These are phyloP conservation scores for Hanseniaspora vineae DNA, from an alignment of 805 yeast genomes.

Conservation along the genomic window DNA sequence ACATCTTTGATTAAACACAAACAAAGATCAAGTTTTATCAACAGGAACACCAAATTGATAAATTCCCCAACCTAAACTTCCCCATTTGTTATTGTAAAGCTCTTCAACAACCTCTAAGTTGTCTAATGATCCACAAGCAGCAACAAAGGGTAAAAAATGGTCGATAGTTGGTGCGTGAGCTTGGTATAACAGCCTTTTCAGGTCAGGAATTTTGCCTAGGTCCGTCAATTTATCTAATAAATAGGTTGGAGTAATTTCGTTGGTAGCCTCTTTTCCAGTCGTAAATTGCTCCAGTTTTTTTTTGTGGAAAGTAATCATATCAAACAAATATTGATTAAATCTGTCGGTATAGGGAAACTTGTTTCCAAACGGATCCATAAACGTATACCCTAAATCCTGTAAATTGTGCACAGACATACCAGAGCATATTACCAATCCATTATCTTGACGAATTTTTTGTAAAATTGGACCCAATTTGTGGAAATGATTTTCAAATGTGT, in stretches of 20 bases:
- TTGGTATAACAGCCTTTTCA: constrained; percentile 25
- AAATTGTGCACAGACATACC: constrained; percentile 78
- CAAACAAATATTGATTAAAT: constrained; percentile 36
- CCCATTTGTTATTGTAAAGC: constrained; percentile 31
- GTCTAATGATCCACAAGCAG: constrained; percentile 38
- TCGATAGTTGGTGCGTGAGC: constrained; percentile 67
- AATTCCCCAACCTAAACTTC: constrained; percentile 59
- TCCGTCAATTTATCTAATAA: constrained; percentile 24
- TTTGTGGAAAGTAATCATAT: constrained; percentile 21
- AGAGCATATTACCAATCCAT: constrained; percentile 45
- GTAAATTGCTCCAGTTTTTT: constrained; percentile 15
- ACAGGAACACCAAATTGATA: constrained; percentile 18
- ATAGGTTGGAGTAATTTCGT: neutral
- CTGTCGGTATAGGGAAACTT: constrained; percentile 36
- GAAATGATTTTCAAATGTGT: constrained; percentile 4
- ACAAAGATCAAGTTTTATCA: no score
- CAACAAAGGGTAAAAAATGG: constrained; percentile 57
- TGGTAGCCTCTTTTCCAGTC: neutral
- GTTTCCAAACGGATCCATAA: constrained; percentile 12
- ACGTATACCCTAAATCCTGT: constrained; percentile 29
- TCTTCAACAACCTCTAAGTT: constrained; percentile 27
- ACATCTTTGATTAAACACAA: no score
- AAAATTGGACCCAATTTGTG: constrained; percentile 45
- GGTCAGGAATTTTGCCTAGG: constrained; percentile 20
- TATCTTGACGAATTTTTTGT: constrained; percentile 36